phyloP scores from a whole-genome alignment of 73 alveolate genomes.

The Blepharisma stoltei region DNA sequence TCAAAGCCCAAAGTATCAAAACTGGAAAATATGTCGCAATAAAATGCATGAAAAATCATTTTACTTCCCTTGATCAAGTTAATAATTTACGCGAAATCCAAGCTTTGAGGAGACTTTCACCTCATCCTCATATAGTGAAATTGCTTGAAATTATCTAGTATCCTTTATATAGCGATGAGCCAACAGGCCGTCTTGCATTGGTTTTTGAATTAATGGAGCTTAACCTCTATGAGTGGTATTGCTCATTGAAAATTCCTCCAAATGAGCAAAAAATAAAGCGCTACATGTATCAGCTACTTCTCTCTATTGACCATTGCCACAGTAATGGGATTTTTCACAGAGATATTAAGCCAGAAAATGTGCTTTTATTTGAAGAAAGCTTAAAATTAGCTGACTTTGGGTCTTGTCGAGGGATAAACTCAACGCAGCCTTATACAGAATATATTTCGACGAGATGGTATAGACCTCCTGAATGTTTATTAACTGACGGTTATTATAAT shows the following conservation, averaged over 20 bases:
- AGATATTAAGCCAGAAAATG: conserved; percentile 80
- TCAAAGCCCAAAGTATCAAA: conserved; percentile 62
- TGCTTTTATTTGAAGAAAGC: conserved; percentile 47
- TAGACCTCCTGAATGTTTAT: conserved; percentile 97
- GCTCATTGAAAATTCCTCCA: conserved; percentile 38
- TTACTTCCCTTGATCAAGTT: conserved; percentile 82
- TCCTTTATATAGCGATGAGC: conserved; percentile 71
- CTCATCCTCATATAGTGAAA: conserved; percentile 24
- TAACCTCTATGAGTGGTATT: conserved; percentile 89
- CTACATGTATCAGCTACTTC: conserved; percentile 61
- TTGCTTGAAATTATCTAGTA: conserved; percentile 25
- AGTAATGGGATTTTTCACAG: conserved; percentile 94
- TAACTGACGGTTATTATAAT: conserved; percentile 98
- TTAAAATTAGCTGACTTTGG: conserved; percentile 93
- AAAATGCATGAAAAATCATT: conserved; percentile 86
- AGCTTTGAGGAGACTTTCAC: conserved; percentile 64
- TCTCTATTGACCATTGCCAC: conserved; percentile 95
- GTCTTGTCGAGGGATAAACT: conserved; percentile 86
- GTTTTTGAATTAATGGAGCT: conserved; percentile 96
- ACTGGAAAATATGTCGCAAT: conserved; percentile 84
- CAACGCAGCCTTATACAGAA: conserved; percentile 94
- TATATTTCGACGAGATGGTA: conserved; percentile 94
- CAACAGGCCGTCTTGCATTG: conserved; percentile 94
- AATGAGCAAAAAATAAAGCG: conserved; percentile 14
- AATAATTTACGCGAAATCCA: conserved; percentile 90